A percentile compares a stretch with the other conserved stretches of the same genome.
Evolutionary conservation across 768 basidiomycete genomes (phyloP).

Genomic region (Suillus spraguei): DNA sequence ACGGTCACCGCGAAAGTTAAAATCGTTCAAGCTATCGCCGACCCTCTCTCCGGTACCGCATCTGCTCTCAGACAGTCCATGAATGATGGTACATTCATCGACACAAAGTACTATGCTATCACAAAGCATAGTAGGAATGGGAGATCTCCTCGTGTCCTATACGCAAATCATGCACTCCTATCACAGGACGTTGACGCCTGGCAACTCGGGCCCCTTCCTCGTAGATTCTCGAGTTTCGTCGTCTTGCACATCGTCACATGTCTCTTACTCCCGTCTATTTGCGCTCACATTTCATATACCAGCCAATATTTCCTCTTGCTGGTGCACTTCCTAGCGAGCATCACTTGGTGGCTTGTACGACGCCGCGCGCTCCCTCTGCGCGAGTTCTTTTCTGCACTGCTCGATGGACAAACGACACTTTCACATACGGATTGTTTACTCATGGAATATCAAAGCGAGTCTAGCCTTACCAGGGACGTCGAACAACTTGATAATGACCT

Average conservation of each 20-base stretch:
- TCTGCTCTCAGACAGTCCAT: conserved; percentile 27
- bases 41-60: conserved; percentile 21
- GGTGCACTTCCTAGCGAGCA: conserved; percentile 53
- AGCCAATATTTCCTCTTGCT: conserved; percentile 57
- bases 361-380: conserved; percentile 50
- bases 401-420: background rate
- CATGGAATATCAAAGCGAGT: background rate
- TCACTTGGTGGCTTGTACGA: conserved; percentile 59
- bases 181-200: background rate
- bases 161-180: conserved; percentile 19
- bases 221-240: background rate
- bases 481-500: conserved; percentile 26
- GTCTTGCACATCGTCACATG: conserved; percentile 64
- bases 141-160: conserved; percentile 24
- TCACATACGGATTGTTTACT: background rate
- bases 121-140: conserved; percentile 19
- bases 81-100: conserved; percentile 29
- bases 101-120: conserved; percentile 34
- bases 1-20: conserved; percentile 22
- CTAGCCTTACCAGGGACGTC: background rate
- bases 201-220: background rate
- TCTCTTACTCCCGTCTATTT: conserved; percentile 57
- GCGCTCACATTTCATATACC: conserved; percentile 54
- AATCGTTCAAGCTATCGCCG: conserved; percentile 10
- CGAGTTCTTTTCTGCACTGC: conserved; percentile 47